These are phyloP conservation scores for Aspergillus sp. DNA, from an alignment of 2,329 filamentous ascomycete genomes.

Conservation along the genomic window DNA sequence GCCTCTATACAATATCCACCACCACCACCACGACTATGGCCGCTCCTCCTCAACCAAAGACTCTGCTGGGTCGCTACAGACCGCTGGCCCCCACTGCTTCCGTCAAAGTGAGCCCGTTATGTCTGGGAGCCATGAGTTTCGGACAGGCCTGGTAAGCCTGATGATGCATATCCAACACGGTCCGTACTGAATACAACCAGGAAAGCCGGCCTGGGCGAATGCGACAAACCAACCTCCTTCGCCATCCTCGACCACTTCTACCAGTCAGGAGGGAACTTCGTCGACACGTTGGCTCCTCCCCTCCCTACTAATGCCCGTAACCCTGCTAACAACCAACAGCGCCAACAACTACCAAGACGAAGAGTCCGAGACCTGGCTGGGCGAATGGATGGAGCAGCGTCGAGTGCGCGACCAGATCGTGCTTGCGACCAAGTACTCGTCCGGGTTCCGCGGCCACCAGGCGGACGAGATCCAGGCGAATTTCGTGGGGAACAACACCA, in stretches of 20 bases:
- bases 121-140: slow-evolving; percentile 48
- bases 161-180: not conserved
- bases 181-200: slow-evolving; percentile 2
- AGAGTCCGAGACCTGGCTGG: slow-evolving; percentile 43
- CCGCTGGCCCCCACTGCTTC: slow-evolving; percentile 43
- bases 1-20: no score
- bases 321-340: slow-evolving; percentile 3
- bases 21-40: not conserved
- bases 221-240: slow-evolving; percentile 40
- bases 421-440: slow-evolving; percentile 46
- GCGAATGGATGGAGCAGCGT: slow-evolving; percentile 43
- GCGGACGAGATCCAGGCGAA: slow-evolving; percentile 27
- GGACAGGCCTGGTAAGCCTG: slow-evolving; percentile 41
- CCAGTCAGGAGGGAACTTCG: slow-evolving; percentile 44
- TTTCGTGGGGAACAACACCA: slow-evolving; percentile 30
- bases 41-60: not conserved
- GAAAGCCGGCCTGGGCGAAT: slow-evolving; percentile 29
- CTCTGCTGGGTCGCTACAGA: slow-evolving; percentile 42
- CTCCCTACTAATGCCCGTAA: no score
- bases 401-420: slow-evolving; percentile 44
- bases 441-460: not conserved
- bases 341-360: slow-evolving; percentile 43
- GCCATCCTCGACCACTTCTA: slow-evolving; percentile 44
- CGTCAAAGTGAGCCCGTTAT: slow-evolving; percentile 45
- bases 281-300: slow-evolving; percentile 34